Percentiles rank a stretch among this genome's conserved stretches.
phyloP scores from a whole-genome alignment of 768 basidiomycete genomes.

The Boletus rubroflammeus region DNA sequence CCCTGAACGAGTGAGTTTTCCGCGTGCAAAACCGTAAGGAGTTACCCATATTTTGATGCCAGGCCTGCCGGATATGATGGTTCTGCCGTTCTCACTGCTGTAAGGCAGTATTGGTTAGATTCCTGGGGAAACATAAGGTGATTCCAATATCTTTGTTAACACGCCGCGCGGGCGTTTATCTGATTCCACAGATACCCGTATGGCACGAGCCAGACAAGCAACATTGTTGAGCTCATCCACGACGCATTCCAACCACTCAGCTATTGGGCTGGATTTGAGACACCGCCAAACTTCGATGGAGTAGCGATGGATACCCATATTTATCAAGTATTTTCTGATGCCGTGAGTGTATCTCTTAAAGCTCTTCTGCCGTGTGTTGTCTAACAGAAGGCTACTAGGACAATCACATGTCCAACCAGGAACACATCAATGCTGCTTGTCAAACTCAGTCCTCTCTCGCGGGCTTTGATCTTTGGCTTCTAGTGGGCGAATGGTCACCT shows the following conservation, averaged over 20 bases:
- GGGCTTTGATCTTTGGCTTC: conserved; percentile 64
- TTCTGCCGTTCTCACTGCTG: conserved; percentile 44
- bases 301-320: conserved; percentile 80
- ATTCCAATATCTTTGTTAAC: not conserved
- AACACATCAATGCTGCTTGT: conserved; percentile 66
- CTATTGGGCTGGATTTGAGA: conserved; percentile 65
- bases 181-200: conserved; percentile 35
- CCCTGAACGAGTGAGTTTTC: conserved; percentile 67
- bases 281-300: conserved; percentile 49
- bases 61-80: conserved; percentile 76
- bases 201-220: conserved; percentile 43
- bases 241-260: conserved; percentile 77
- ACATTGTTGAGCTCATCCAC: conserved; percentile 65
- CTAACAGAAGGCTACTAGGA: conserved; percentile 31
- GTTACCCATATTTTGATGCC: conserved; percentile 2
- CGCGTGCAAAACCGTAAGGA: not conserved
- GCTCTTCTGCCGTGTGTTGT: not conserved
- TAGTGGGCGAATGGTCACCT: conserved; percentile 88
- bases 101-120: conserved; percentile 65
- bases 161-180: not conserved
- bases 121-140: conserved; percentile 75
- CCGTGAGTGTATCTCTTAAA: conserved; percentile 40
- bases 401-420: conserved; percentile 41
- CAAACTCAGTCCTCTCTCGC: conserved; percentile 41
- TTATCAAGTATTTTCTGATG: conserved; percentile 68